phyloP scores from a whole-genome alignment of 768 basidiomycete genomes.

The Astraeus odoratus region DNA sequence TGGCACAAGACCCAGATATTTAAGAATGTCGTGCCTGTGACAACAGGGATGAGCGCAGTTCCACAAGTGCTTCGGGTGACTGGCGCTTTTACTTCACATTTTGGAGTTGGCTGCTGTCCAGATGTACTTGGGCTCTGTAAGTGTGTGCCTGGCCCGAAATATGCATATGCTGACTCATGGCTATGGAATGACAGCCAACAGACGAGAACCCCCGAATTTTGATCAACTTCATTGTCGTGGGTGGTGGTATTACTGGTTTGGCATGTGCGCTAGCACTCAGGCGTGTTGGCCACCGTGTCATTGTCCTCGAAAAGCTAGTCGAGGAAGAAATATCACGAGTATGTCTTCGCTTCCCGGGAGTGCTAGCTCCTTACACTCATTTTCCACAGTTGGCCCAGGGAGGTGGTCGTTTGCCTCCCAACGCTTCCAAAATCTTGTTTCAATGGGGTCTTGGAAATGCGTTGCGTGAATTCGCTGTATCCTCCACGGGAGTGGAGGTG shows the following conservation, averaged over 20 bases:
- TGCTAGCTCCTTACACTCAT: neutral
- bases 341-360: slow-evolving; percentile 5
- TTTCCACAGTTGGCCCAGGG: slow-evolving; percentile 25
- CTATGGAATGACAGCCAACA: slow-evolving; percentile 3
- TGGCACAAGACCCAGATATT: neutral
- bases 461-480: slow-evolving; percentile 30
- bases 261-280: slow-evolving; percentile 49
- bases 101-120: neutral
- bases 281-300: slow-evolving; percentile 54
- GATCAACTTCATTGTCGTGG: slow-evolving; percentile 39
- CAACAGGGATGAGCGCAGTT: no score
- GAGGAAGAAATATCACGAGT: slow-evolving; percentile 33
- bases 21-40: neutral
- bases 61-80: no score
- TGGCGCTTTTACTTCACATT: no score
- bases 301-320: slow-evolving; percentile 45
- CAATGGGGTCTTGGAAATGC: slow-evolving; percentile 48
- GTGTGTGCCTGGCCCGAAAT: neutral
- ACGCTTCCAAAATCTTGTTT: slow-evolving; percentile 48
- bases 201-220: slow-evolving; percentile 10
- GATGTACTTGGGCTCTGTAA: neutral
- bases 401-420: slow-evolving; percentile 48
- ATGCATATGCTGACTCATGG: neutral
- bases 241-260: slow-evolving; percentile 50
- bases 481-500: slow-evolving; percentile 17